Base-by-base conservation (phyloP, 2,329 filamentous ascomycete genomes). In the Emericellopsis cladophorae region DNA sequence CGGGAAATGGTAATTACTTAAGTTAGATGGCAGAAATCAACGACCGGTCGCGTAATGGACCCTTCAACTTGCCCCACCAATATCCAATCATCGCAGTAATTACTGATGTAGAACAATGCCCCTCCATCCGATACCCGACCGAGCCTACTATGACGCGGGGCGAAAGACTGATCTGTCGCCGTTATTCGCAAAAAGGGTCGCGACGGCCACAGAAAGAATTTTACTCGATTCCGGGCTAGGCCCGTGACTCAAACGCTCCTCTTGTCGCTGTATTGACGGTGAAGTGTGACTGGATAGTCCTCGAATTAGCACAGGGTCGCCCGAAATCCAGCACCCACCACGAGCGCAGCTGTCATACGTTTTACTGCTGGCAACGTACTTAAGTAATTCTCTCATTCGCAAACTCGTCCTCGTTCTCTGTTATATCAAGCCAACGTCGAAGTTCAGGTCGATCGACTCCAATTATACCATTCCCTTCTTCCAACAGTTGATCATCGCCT, bases 81-180 rank as follows among this genome's bases (percentile, higher is more conserved):
- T n/a, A 21, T 18, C 22, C 22, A 23, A 36, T 36, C 34, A 36
- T 29, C 9, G 12, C 12, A 12, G 12, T 29, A 29, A 29, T 29
- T 9, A 29, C 12, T 9, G 18, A n/a, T n/a, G n/a, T n/a, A n/a
- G 18, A 31, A 5, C 21, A 38, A 15, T 39, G 40, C 36, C 40
- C 36, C 36, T 42, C 36, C 26, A 42, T 42, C 40, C 40, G 40
- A 42, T 38, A 42, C 15, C 40, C 40, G 40, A 18, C 40, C 40
- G 40, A 42, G 36, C 40, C 40, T 39, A n/a, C 14, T 15, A 40
- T 31, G 24, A 40, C 26, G 36, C 36, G 36, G 36, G 36, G 36
- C 36, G 23, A 15, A 21, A 16, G n/a, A 16, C 12, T 16, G 16
- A 21, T n/a, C 10, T 2, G 10, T 23, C 36, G 36, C 36, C 21